Evolutionary conservation across 306 rosid species (phyloP), one percentile per base, ranked within the genome.

Genomic region (Casuarina equisetifolia): DNA sequence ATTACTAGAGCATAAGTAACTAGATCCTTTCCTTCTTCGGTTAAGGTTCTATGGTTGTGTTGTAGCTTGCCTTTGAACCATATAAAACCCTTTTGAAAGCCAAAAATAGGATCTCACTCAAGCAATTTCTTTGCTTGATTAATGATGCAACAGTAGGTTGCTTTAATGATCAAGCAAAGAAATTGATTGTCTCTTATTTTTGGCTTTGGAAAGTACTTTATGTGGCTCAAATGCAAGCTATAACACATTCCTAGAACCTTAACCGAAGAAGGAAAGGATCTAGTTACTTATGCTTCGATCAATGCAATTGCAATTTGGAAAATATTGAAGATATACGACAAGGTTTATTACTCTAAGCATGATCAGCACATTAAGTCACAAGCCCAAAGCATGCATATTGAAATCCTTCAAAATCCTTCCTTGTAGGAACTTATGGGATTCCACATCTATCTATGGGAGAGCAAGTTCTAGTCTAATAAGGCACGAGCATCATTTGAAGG

Each of bases 361-460:
- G 99, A 97, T 39, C 97, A 92, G 62, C 32, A 73, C 94, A 92
- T 92, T 74, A 95, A 86, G 89, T 95, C 97, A 43, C 89, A 87
- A 69, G 87, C 89, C 2, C 99, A 89, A 77, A 90, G 94, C 43
- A 88, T 82, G 92, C 99, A 87, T 74, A 84, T 88, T 77, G 97
- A 90, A 74, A 91, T 95, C 76, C 99, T 95, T 76, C 99, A 91
- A 76, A 92, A 97, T 80, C 99, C 99, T 4, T 91, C 96, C 97
- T 88, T 95, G 32, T 95, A 89, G 64, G 97, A 95, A 78, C 96
- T 95, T 39, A 91, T 95, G 89, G 97, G 97, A 70, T 92, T 95
- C 81, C 94, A 92, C 84, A 88, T 95, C 81, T 92, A 95, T 71
- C 55, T 91, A 71, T 86, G 92, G 87, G 97, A 92, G 81, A 87